A percentile compares a stretch with the other conserved stretches of the same genome.
Evolutionary conservation across 352 stramenopile genomes (phyloP).

Genomic region (Phytophthora colocasiae): DNA sequence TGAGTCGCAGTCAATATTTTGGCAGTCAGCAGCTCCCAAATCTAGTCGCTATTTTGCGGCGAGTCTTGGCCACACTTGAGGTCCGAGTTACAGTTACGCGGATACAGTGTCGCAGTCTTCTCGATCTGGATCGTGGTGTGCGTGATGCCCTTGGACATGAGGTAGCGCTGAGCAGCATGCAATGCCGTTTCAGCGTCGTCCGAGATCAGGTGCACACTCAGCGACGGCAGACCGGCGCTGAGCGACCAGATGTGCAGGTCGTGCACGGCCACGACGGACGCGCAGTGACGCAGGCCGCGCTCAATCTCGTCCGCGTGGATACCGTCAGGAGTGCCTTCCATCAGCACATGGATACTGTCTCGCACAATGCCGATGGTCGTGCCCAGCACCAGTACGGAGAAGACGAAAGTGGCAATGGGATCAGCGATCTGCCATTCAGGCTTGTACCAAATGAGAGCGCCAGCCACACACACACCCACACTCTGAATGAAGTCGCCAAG

Average conservation of each 20-base stretch:
- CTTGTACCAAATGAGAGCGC: conserved; percentile 97
- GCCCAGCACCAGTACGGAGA: conserved; percentile 94
- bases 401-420: conserved; percentile 98
- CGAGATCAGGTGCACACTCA: conserved; percentile 94
- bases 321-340: conserved; percentile 95
- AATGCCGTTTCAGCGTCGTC: conserved; percentile 72
- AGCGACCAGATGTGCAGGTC: conserved; percentile 99
- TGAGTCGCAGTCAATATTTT: neutral
- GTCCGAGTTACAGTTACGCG: conserved; percentile 69
- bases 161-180: conserved; percentile 71
- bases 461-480: conserved; percentile 95
- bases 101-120: conserved; percentile 70
- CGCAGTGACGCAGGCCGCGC: conserved; percentile 73
- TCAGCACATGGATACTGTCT: conserved; percentile 93
- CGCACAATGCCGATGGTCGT: conserved; percentile 94
- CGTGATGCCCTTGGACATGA: conserved; percentile 81
- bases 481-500: conserved; percentile 98
- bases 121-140: conserved; percentile 93
- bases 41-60: conserved; percentile 50
- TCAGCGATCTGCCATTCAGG: conserved; percentile 96
- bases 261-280: conserved; percentile 93
- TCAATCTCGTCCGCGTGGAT: conserved; percentile 91
- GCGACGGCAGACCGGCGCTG: conserved; percentile 86
- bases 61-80: conserved; percentile 85
- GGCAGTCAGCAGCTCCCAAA: conserved; percentile 1